Base-by-base conservation (phyloP, 2,329 filamentous ascomycete species). In the Blumeriella jaapii region DNA sequence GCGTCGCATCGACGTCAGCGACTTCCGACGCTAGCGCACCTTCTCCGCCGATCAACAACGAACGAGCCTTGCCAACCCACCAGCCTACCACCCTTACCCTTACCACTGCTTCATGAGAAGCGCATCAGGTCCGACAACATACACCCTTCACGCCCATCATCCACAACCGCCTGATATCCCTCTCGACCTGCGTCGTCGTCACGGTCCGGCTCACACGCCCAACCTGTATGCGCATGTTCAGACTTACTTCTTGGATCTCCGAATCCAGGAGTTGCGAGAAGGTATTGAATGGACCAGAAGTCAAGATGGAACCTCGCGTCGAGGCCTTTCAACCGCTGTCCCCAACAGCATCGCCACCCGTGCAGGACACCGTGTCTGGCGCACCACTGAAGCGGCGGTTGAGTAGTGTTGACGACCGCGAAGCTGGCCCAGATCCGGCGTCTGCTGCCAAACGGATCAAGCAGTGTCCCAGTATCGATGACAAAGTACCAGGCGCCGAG, bases 191-290 rank as follows among this genome's bases (percentile, higher is more conserved):
- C 43, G 39, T 36, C 14, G 32, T 30, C 11, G 14, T 29, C 20
- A 18, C 29, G 15, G 13, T 24, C 25, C 13, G 26, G 7, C 29
- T 15, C 29, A 28, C 26, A 36, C 23, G 16, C 8, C 19, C 12
- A 26, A 23, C 29, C 35, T 56, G 57, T 56, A 60, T 63, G 60
- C 63, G 63, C 60, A 76, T 76, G 71, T 75, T 77, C 59, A 65
- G 68, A 49, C 71, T 75, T 54, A 32, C 45, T 37, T 49, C 51
- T 42, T 76, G 71, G 69, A 61, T 64, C 52, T 64, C 67, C 51
- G 72, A 74, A 51, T 60, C 66, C 46, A 64, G 65, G 65, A 68
- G 65, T 65, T 68, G 64, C 61, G 69, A 74, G 38, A 65, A 63
- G 57, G 58, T 61, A 45, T 54, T 63, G 51, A 42, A 56, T 55